Evolutionary conservation across 805 yeast species (phyloP).

Genomic region (Yueomyces sinensis): DNA sequence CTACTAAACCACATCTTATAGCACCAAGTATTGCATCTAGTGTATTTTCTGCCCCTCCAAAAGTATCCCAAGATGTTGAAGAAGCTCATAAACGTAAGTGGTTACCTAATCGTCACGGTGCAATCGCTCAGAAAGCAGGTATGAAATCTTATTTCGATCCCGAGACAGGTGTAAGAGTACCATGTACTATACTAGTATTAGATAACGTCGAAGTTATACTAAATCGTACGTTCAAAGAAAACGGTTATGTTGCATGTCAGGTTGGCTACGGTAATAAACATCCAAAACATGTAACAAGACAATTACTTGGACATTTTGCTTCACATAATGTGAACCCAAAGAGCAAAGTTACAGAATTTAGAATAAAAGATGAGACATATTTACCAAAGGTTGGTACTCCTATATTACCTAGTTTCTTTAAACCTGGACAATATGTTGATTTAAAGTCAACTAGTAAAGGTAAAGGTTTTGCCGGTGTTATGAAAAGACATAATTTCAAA

Average conservation of each 20-base stretch:
- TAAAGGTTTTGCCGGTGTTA: constrained; percentile 96
- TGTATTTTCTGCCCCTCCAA: constrained; percentile 28
- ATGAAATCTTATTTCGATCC: constrained; percentile 77
- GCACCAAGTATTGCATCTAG: constrained; percentile 24
- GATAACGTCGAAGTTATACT: constrained; percentile 77
- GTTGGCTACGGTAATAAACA: constrained; percentile 70
- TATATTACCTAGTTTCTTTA: constrained; percentile 72
- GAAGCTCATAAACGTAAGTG: constrained; percentile 59
- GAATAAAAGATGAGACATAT: constrained; percentile 53
- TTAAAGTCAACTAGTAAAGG: constrained; percentile 72
- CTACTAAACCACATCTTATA: constrained; percentile 19
- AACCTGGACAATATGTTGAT: constrained; percentile 75
- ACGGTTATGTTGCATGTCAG: constrained; percentile 79
- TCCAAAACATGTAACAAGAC: constrained; percentile 47
- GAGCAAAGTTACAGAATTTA: constrained; percentile 59
- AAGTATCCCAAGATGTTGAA: constrained; percentile 51
- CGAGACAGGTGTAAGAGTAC: constrained; percentile 49
- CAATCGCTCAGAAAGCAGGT: constrained; percentile 73
- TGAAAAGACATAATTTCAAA: constrained; percentile 83
- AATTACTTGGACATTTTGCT: constrained; percentile 62
- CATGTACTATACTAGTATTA: constrained; percentile 81
- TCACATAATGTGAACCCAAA: constrained; percentile 80
- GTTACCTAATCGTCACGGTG: constrained; percentile 69
- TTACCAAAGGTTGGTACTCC: constrained; percentile 67
- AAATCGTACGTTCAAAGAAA: constrained; percentile 52